Percentiles rank a stretch among this genome's conserved stretches.
These are phyloP conservation scores for Neurospora tetraspora DNA, from an alignment of 495 filamentous ascomycete species.

Conservation along the genomic window DNA sequence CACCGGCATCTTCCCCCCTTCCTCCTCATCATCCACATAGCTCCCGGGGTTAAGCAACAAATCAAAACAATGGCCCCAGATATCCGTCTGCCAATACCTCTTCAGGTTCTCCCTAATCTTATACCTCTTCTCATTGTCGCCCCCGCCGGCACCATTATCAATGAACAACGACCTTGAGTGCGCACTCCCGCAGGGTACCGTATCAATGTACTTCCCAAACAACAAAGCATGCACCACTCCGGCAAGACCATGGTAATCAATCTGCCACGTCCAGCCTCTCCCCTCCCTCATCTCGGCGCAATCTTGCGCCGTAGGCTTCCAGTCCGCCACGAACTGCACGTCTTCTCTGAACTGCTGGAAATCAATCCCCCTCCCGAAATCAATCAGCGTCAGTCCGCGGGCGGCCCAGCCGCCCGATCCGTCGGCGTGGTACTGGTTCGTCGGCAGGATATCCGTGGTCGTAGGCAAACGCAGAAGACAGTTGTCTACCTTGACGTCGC, in stretches of 20 bases:
- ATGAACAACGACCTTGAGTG: background rate
- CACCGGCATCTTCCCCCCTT: conserved; percentile 52
- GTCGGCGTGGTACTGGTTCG: conserved; percentile 53
- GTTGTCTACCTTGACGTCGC: conserved; percentile 93
- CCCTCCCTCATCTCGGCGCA: conserved; percentile 91
- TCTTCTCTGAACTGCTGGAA: conserved; percentile 69
- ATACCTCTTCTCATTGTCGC: conserved; percentile 38
- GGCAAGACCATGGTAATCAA: conserved; percentile 88
- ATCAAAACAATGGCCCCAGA: conserved; percentile 80
- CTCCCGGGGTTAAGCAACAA: conserved; percentile 71
- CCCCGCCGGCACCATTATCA: no score
- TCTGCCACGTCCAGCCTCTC: conserved; percentile 90
- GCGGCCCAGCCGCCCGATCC: conserved; percentile 68
- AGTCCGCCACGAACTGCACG: conserved; percentile 89
- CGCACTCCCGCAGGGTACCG: conserved; percentile 34
- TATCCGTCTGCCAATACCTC: conserved; percentile 87
- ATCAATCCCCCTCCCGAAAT: conserved; percentile 92
- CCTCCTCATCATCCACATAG: conserved; percentile 47
- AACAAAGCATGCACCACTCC: conserved; percentile 77
- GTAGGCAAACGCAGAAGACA: conserved; percentile 76
- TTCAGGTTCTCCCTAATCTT: conserved; percentile 70
- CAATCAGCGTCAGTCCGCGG: conserved; percentile 79
- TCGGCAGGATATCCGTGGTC: conserved; percentile 20
- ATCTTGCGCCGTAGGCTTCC: conserved; percentile 74
- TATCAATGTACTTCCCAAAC: conserved; percentile 92